These are phyloP conservation scores for Kazachstania martiniae DNA, from an alignment of 805 yeast genomes.

Conservation along the genomic window DNA sequence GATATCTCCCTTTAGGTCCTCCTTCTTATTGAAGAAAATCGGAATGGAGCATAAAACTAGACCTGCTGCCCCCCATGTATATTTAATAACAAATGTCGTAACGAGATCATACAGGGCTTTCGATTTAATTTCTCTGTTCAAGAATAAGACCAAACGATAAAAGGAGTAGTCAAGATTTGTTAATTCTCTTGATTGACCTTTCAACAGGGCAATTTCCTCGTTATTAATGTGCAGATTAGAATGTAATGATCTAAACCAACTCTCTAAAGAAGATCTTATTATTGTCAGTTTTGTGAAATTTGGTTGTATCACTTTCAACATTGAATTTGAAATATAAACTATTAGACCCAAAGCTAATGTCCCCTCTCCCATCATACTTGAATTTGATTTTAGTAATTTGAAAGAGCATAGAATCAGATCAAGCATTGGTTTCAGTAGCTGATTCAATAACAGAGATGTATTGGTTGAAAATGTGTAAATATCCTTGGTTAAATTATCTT, in stretches of 20 bases:
- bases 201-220: constrained; percentile 80
- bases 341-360: constrained; percentile 67
- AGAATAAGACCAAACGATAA: constrained; percentile 69
- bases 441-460: constrained; percentile 67
- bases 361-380: constrained; percentile 51
- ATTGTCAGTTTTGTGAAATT: constrained; percentile 77
- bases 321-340: constrained; percentile 69
- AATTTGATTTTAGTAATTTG: constrained; percentile 46
- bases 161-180: constrained; percentile 69
- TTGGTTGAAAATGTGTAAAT: constrained; percentile 63
- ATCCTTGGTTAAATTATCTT: constrained; percentile 51
- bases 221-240: constrained; percentile 66
- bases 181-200: constrained; percentile 73
- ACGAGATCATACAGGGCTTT: constrained; percentile 74
- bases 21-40: constrained; percentile 47
- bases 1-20: constrained; percentile 25
- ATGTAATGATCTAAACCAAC: constrained; percentile 73
- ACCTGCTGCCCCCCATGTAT: constrained; percentile 95
- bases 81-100: constrained; percentile 80
- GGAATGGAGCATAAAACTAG: constrained; percentile 81
- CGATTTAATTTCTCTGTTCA: constrained; percentile 63
- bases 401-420: constrained; percentile 74
- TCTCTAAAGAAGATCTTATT: constrained; percentile 69
- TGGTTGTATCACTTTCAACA: constrained; percentile 71
- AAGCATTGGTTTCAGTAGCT: constrained; percentile 69